phyloP scores from a whole-genome alignment of 2,329 filamentous ascomycete genomes.

The Davidsoniella australis region DNA sequence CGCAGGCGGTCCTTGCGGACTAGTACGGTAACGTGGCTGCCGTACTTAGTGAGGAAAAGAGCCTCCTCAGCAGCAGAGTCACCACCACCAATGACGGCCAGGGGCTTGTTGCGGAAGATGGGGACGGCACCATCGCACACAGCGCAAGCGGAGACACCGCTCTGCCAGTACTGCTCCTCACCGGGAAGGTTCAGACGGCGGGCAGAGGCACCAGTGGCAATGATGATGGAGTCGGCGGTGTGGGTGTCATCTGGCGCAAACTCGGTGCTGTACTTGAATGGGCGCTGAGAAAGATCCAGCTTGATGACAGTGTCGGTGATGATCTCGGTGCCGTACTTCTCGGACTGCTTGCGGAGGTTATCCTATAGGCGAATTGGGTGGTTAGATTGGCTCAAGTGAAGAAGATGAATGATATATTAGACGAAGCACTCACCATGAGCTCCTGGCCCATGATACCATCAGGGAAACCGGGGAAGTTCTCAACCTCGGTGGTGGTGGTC shows the following conservation, averaged over 20 bases:
- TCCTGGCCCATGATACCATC: slow-evolving; percentile 71
- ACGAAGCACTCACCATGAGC: slow-evolving; percentile 49
- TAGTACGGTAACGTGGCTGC: slow-evolving; percentile 81
- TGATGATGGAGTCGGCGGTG: slow-evolving; percentile 83
- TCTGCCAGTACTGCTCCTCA: slow-evolving; percentile 95
- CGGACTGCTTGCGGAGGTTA: slow-evolving; percentile 80
- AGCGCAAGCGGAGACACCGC: slow-evolving; percentile 86
- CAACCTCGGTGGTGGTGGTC: slow-evolving; percentile 94
- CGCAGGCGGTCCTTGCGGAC: slow-evolving; percentile 76
- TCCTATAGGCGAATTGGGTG: slow-evolving; percentile 34
- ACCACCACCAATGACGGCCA: slow-evolving; percentile 90
- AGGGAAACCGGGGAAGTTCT: slow-evolving; percentile 95
- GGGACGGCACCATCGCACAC: slow-evolving; percentile 95
- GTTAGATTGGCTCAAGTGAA: background rate
- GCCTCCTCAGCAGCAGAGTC: slow-evolving; percentile 96
- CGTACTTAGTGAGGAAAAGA: slow-evolving; percentile 95
- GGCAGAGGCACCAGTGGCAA: slow-evolving; percentile 89
- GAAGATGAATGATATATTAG: background rate
- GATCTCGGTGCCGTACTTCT: slow-evolving; percentile 82
- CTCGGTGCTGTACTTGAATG: slow-evolving; percentile 89
- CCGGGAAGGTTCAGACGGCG: slow-evolving; percentile 66
- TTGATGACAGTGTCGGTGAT: slow-evolving; percentile 81
- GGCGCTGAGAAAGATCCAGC: slow-evolving; percentile 66
- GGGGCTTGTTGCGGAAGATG: slow-evolving; percentile 90
- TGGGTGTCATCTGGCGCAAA: slow-evolving; percentile 67